Evolutionary conservation across 2,329 filamentous ascomycete genomes (phyloP).

Genomic region (Microsporum ferrugineum): DNA sequence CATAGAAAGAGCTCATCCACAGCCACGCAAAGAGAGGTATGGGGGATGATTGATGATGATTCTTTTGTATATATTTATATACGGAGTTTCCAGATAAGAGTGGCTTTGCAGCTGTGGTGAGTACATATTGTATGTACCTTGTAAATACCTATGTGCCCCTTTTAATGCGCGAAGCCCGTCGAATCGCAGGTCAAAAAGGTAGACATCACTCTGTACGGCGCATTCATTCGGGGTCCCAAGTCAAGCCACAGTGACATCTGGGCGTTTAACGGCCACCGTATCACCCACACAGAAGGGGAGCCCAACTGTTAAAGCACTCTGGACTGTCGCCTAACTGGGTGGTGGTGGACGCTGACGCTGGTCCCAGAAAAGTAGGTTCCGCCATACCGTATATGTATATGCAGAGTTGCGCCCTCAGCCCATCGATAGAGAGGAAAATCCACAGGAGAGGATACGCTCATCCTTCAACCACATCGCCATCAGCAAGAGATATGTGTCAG

Average conservation of each 20-base stretch:
- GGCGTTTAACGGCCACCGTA: constrained; percentile 3
- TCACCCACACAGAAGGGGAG: background rate
- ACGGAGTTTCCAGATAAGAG: background rate
- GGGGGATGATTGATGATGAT: background rate
- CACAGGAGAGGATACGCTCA: background rate
- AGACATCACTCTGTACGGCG: background rate
- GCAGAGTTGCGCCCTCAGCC: constrained; percentile 1
- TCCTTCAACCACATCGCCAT: background rate
- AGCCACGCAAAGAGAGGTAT: background rate
- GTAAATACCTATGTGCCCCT: background rate
- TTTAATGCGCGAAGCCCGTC: background rate
- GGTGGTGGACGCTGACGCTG: constrained; percentile 2
- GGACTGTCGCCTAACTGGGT: background rate
- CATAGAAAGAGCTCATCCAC: background rate
- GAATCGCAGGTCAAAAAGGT: background rate
- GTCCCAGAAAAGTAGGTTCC: constrained; percentile 3
- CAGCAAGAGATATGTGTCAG: background rate
- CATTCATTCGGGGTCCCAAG: background rate
- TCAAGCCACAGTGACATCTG: constrained; percentile 2
- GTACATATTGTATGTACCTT: background rate
- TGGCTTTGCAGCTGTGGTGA: background rate
- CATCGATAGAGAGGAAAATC: background rate
- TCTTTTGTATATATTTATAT: background rate
- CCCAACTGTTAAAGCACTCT: background rate
- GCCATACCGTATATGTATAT: background rate